Conservation (phyloP, 176 grass and related monocot genomes). For the Neostapfia colusana region DNA sequence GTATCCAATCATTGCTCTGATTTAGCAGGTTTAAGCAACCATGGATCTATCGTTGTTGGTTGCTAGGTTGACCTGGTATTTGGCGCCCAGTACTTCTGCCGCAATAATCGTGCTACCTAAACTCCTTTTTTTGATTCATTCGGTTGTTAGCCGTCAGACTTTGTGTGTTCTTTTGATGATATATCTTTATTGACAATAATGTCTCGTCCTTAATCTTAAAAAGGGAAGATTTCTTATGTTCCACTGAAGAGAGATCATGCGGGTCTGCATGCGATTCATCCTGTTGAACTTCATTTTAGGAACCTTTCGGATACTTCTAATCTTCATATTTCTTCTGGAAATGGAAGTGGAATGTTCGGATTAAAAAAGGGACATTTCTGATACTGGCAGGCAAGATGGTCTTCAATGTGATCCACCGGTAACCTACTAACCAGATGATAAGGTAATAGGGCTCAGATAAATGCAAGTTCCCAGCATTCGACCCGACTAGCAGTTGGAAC, state of each 20-base stretch:
- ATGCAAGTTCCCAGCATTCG: neutral
- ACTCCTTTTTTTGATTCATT: neutral
- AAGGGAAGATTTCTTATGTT: neutral
- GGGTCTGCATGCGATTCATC: neutral
- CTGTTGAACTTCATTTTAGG: neutral
- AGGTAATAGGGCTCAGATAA: neutral
- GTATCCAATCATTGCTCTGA: slow-evolving; percentile 3
- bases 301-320: no score
- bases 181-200: neutral
- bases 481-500: neutral
- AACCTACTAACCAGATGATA: neutral
- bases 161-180: neutral
- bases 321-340: no score
- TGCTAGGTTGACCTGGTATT: neutral
- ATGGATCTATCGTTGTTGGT: neutral
- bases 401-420: neutral
- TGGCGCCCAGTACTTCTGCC: neutral
- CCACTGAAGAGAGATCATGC: neutral
- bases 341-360: no score
- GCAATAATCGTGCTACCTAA: neutral
- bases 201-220: no score
- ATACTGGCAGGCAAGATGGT: neutral
- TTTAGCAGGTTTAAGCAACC: neutral
- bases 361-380: no score
- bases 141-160: neutral